phyloP scores from a whole-genome alignment of 1,139 yeast species.

The Hansenula anomala region DNA sequence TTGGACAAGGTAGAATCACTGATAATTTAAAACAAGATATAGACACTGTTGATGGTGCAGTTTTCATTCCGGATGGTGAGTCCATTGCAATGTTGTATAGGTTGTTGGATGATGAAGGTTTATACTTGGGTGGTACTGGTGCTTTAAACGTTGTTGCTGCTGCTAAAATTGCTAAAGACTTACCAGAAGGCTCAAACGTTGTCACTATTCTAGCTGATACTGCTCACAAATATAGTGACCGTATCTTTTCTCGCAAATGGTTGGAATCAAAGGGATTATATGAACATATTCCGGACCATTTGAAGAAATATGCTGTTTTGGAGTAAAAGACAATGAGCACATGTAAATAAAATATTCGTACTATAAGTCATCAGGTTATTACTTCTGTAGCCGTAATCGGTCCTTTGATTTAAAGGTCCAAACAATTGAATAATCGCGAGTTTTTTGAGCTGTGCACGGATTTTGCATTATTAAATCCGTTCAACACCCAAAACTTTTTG shows the following conservation, averaged over 20 bases:
- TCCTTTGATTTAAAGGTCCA: no score
- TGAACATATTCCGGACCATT: conserved; percentile 62
- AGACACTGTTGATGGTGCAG: conserved; percentile 60
- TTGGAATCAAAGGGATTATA: conserved; percentile 62
- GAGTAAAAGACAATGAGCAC: no score
- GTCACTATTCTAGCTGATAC: conserved; percentile 86
- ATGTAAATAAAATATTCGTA: no score
- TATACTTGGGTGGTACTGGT: conserved; percentile 86
- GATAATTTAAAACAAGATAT: conserved; percentile 73
- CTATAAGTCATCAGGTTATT: no score
- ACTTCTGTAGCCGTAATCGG: no score
- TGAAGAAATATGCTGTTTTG: conserved; percentile 57
- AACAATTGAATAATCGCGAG: no score
- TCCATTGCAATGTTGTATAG: conserved; percentile 79
- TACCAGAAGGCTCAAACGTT: conserved; percentile 78
- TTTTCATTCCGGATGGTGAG: conserved; percentile 61
- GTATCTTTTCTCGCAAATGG: conserved; percentile 77
- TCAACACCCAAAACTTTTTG: no score
- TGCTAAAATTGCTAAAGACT: conserved; percentile 58
- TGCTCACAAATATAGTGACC: conserved; percentile 81
- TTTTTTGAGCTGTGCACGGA: no score
- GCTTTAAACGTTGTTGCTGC: conserved; percentile 86
- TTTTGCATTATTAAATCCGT: no score
- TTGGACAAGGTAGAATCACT: conserved; percentile 92
- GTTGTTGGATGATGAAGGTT: conserved; percentile 82